These are phyloP conservation scores for Pseudonectria foliicola DNA, from an alignment of 2,329 filamentous ascomycete genomes.

Conservation along the genomic window DNA sequence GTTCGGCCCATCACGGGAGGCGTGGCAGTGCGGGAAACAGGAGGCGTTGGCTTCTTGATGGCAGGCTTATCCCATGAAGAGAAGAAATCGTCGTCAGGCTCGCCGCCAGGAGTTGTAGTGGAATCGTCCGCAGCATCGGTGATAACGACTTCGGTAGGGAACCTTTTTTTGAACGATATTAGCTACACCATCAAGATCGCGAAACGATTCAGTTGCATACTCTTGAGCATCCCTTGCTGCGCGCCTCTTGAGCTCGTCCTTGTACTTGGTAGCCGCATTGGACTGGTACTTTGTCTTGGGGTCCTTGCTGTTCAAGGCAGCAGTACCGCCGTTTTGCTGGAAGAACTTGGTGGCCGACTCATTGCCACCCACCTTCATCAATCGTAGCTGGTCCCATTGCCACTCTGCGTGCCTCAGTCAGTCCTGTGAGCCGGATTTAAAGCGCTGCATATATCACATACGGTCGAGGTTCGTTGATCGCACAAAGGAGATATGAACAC, in stretches of 20 bases:
- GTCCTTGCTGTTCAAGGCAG: slow-evolving; percentile 92
- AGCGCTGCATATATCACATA: slow-evolving; percentile 42
- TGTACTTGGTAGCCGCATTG: slow-evolving; percentile 91
- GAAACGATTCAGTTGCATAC: slow-evolving; percentile 44
- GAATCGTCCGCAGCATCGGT: slow-evolving; percentile 66
- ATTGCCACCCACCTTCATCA: slow-evolving; percentile 98
- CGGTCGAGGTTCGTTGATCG: slow-evolving; percentile 97
- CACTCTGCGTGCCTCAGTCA: slow-evolving; percentile 52
- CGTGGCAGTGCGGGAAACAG: slow-evolving; percentile 81
- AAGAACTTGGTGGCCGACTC: slow-evolving; percentile 98
- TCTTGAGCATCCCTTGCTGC: slow-evolving; percentile 77
- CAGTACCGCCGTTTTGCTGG: slow-evolving; percentile 89
- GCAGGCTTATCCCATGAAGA: slow-evolving; percentile 98
- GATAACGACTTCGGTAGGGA: slow-evolving; percentile 78
- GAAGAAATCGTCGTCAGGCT: slow-evolving; percentile 94
- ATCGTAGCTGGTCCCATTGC: slow-evolving; percentile 97
- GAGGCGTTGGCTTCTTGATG: slow-evolving; percentile 93
- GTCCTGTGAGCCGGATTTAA: slow-evolving; percentile 8
- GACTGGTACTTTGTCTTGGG: slow-evolving; percentile 95
- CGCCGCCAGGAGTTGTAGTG: slow-evolving; percentile 69
- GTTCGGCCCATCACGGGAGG: slow-evolving; percentile 75
- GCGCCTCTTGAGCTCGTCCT: slow-evolving; percentile 86
- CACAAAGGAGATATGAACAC: slow-evolving; percentile 98
- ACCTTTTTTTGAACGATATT: slow-evolving; percentile 49
- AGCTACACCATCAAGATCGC: slow-evolving; percentile 10